A percentile compares a stretch with the other conserved stretches of the same genome.
These are phyloP conservation scores for Saitozyma podzolica DNA, from an alignment of 768 basidiomycete genomes.

Conservation along the genomic window DNA sequence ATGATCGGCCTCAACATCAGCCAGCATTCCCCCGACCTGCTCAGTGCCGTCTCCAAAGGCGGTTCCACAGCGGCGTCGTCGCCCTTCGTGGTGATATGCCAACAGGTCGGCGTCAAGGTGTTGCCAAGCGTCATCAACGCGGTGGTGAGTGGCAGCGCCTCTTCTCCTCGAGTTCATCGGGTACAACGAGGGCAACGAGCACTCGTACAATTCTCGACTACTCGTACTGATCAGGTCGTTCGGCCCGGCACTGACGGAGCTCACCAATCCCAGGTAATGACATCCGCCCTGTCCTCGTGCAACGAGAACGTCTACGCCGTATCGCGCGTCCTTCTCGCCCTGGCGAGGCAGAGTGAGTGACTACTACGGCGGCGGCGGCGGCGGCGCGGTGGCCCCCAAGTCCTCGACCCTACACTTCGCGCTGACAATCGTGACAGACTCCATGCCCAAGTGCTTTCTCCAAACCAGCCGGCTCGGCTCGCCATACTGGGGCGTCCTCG, in stretches of 20 bases:
- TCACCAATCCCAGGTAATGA: constrained; percentile 12
- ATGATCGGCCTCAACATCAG: constrained; percentile 46
- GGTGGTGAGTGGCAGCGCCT: constrained; percentile 16
- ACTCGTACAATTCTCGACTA: no score
- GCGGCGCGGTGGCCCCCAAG: background rate
- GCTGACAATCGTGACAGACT: background rate
- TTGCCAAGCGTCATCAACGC: constrained; percentile 50
- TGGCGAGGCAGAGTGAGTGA: constrained; percentile 8
- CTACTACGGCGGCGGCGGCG: background rate
- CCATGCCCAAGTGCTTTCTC: constrained; percentile 11
- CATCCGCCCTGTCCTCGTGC: constrained; percentile 30
- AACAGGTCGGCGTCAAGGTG: constrained; percentile 46
- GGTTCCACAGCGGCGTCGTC: constrained; percentile 47
- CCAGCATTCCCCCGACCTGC: constrained; percentile 33
- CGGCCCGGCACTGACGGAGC: no score
- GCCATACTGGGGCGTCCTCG: constrained; percentile 5
- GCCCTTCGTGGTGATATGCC: constrained; percentile 53
- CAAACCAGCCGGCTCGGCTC: constrained; percentile 7
- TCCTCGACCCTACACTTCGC: no score
- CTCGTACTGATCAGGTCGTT: no score
- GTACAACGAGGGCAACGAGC: no score
- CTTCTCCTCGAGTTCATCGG: no score
- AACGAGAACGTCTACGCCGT: constrained; percentile 27
- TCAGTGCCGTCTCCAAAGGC: constrained; percentile 10
- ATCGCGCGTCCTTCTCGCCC: constrained; percentile 23